These are phyloP conservation scores for Capsicum rhomboideum DNA, from an alignment of 257 asterid species.

Conservation along the genomic window DNA sequence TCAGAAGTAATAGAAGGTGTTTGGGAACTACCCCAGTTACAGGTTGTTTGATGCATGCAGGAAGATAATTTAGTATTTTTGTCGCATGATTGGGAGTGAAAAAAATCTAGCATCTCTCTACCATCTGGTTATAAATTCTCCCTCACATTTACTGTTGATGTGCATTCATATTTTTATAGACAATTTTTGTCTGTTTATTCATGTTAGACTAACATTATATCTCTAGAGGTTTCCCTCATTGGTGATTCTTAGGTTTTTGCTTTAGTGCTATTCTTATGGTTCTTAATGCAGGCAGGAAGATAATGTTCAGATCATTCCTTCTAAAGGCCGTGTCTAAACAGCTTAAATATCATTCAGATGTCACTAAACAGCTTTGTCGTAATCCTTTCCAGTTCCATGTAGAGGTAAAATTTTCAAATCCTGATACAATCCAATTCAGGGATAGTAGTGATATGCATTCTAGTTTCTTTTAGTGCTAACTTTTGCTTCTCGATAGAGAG, in stretches of 20 bases:
- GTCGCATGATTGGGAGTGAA: not conserved
- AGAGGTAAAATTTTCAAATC: conserved; percentile 25
- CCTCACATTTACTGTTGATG: not conserved
- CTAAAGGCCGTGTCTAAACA: conserved; percentile 16
- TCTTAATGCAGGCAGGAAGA: not conserved
- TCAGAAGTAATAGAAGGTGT: not conserved
- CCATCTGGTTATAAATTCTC: not conserved
- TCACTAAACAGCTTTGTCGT: not conserved
- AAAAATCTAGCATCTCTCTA: not conserved
- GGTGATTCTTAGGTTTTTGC: not conserved
- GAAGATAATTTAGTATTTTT: not conserved
- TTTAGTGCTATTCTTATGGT: not conserved
- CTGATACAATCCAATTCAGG: not conserved
- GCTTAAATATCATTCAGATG: not conserved
- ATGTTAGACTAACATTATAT: not conserved
- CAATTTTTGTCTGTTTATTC: not conserved
- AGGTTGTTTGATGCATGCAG: not conserved
- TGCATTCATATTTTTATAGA: not conserved
- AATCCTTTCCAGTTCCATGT: conserved; percentile 27
- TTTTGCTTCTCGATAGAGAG: conserved; percentile 33
- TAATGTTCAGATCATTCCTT: conserved; percentile 43
- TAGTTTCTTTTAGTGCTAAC: not conserved
- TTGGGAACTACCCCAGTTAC: not conserved
- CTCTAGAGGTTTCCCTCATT: not conserved
- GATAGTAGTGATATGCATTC: not conserved